Base-by-base conservation (phyloP, 495 filamentous ascomycete genomes). In the Aspergillus nidulans region DNA sequence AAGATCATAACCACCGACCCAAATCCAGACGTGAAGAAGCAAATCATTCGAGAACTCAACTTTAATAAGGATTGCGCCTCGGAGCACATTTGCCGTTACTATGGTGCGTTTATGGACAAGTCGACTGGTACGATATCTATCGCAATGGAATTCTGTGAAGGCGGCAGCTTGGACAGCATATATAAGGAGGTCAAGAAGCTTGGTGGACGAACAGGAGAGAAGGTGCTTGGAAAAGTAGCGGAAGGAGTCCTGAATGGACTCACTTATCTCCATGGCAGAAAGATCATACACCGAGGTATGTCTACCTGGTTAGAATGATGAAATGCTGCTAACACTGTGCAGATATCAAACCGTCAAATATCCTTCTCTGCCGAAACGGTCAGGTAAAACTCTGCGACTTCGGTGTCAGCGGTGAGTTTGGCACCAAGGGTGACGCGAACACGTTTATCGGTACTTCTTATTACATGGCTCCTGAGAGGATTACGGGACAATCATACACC, bases 401-500 rank as follows among this genome's bases (percentile, higher is more conserved):
- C 62, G 94, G 94, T 61, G 94, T 98, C 52, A 92, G 87, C 50
- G 94, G 94, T 55, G 95, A 97, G 73, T 96, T 96, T 69, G 94
- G 94, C 57, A 97, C 94, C 49, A 97, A 97, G 68, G 94, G 94
- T 26, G 95, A 97, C 66, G 94, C 94, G 56, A 97, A 97, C 71
- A 98, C 94, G 4, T 98, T 97, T 66, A 98, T 98, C 66, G 94
- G 94, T 21, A 98, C 94, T 30, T 95, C 90, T 18, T 97, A 97
- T 70, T 98, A 98, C 76, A 98, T 98, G 94, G 95, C 94, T 4
- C 94, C 94, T 0, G 94, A 98, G 69, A 87, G 94, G 42, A 98
- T 98, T 70, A 96, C 92, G 2, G 94, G 94, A 46, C 89, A 97
- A 74, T 89, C 86, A 15, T 98, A 98, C 70, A 98, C 95, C 50